A percentile compares a stretch with the other conserved stretches of the same genome.
Conservation (phyloP, 2,329 filamentous ascomycete genomes). For the Trichoderma sp. region DNA sequence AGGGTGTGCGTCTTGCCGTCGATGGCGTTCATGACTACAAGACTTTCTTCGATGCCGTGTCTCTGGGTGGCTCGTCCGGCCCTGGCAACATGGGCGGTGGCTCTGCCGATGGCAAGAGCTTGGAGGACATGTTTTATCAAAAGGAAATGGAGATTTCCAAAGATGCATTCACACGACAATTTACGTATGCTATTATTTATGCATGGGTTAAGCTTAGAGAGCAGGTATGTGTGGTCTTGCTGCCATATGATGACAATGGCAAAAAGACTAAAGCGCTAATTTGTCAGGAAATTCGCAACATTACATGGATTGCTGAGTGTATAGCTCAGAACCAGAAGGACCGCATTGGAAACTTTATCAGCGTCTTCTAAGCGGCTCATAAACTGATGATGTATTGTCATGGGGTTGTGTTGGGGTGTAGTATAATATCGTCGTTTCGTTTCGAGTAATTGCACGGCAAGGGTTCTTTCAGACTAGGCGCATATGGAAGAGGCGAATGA, state of each 20-base stretch:
- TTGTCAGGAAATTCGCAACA: constrained; percentile 92
- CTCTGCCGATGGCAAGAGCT: constrained; percentile 79
- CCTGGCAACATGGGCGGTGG: constrained; percentile 82
- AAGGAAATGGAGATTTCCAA: constrained; percentile 99
- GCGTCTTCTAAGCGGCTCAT: constrained; percentile 71
- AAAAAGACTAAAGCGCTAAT: constrained; percentile 29
- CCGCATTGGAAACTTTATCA: constrained; percentile 97
- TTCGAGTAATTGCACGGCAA: constrained; percentile 41
- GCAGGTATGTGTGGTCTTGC: constrained; percentile 67
- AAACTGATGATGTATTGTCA: constrained; percentile 29
- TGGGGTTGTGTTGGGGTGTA: constrained; percentile 40
- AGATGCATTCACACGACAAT: constrained; percentile 91
- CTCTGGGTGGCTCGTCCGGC: constrained; percentile 68
- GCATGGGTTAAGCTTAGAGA: constrained; percentile 97
- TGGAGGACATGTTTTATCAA: constrained; percentile 98
- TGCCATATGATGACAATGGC: not conserved
- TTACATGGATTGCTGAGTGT: constrained; percentile 99
- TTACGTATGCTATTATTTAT: constrained; percentile 92
- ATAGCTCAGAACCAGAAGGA: constrained; percentile 99
- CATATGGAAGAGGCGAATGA: constrained; percentile 31
- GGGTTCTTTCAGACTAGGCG: constrained; percentile 36
- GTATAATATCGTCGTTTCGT: constrained; percentile 39
- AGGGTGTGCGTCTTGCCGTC: constrained; percentile 89
- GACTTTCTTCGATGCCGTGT: constrained; percentile 90
- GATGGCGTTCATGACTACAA: constrained; percentile 95